These are phyloP conservation scores for Echium plantagineum DNA, from an alignment of 257 asterid species.

Conservation along the genomic window DNA sequence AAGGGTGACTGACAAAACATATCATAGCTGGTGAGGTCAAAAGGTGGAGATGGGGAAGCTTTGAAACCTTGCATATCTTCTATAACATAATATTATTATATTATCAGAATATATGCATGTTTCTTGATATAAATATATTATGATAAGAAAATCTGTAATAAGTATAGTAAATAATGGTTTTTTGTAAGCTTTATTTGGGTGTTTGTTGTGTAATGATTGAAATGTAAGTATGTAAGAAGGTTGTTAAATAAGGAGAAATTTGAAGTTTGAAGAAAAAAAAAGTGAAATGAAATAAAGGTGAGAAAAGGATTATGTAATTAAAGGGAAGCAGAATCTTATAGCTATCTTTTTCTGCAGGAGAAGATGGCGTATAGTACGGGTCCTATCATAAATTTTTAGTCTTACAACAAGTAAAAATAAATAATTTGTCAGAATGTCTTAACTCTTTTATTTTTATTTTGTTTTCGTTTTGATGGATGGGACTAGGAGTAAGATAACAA, in stretches of 20 bases:
- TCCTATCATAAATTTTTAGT: slow-evolving; percentile 3
- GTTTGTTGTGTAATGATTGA: neutral
- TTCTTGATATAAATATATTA: neutral
- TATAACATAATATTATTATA: neutral
- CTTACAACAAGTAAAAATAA: slow-evolving; percentile 8
- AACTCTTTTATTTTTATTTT: slow-evolving; percentile 28
- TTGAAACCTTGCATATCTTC: slow-evolving; percentile 48
- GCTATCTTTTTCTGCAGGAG: slow-evolving; percentile 20
- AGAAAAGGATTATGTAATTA: slow-evolving; percentile 2
- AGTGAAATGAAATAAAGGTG: slow-evolving; percentile 3
- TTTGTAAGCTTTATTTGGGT: neutral
- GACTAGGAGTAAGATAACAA: no score
- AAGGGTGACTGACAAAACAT: slow-evolving; percentile 53
- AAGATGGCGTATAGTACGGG: slow-evolving; percentile 27
- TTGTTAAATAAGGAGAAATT: slow-evolving; percentile 1
- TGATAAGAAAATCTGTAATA: no score
- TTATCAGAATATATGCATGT: neutral
- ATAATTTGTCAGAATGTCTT: slow-evolving; percentile 16
- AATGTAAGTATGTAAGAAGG: neutral
- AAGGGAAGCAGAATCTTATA: slow-evolving; percentile 22
- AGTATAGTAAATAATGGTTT: no score
- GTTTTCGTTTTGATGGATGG: no score
- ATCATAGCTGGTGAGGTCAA: slow-evolving; percentile 30
- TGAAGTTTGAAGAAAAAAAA: slow-evolving; percentile 9
- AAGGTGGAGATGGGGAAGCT: slow-evolving; percentile 20